phyloP scores from a whole-genome alignment of 495 filamentous ascomycete species.

The Eremomyces bilateralis region DNA sequence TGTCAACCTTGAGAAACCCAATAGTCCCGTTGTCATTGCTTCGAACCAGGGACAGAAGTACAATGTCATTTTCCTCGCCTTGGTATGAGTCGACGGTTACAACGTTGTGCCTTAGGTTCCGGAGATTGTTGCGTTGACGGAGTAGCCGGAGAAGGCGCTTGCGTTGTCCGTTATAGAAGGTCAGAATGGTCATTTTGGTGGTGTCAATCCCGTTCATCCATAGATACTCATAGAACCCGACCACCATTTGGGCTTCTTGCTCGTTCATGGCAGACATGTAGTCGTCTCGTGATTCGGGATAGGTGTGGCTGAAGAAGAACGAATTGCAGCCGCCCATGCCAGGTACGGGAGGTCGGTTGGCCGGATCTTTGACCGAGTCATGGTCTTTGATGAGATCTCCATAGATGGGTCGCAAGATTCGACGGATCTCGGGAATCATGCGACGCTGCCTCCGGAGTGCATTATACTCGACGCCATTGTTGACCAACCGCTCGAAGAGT shows the following conservation, averaged over 20 bases:
- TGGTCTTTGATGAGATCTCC: conserved; percentile 42
- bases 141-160: conserved; percentile 36
- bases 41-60: conserved; percentile 68
- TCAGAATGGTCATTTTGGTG: conserved; percentile 58
- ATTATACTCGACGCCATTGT: conserved; percentile 40
- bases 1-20: conserved; percentile 53
- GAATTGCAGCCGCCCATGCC: conserved; percentile 57
- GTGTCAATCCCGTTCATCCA: conserved; percentile 36
- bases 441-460: conserved; percentile 40
- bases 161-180: conserved; percentile 73
- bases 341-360: conserved; percentile 34
- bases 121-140: conserved; percentile 27
- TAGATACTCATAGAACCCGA: conserved; percentile 50
- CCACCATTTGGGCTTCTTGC: conserved; percentile 59
- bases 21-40: conserved; percentile 34
- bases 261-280: conserved; percentile 51
- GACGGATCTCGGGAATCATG: conserved; percentile 53
- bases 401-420: conserved; percentile 45
- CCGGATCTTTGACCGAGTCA: conserved; percentile 28
- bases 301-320: conserved; percentile 52
- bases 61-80: conserved; percentile 78
- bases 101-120: conserved; percentile 35
- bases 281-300: conserved; percentile 41
- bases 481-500: conserved; percentile 57
- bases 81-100: conserved; percentile 84